Base-by-base conservation (phyloP, 306 rosid genomes). In the Myrica gale region DNA sequence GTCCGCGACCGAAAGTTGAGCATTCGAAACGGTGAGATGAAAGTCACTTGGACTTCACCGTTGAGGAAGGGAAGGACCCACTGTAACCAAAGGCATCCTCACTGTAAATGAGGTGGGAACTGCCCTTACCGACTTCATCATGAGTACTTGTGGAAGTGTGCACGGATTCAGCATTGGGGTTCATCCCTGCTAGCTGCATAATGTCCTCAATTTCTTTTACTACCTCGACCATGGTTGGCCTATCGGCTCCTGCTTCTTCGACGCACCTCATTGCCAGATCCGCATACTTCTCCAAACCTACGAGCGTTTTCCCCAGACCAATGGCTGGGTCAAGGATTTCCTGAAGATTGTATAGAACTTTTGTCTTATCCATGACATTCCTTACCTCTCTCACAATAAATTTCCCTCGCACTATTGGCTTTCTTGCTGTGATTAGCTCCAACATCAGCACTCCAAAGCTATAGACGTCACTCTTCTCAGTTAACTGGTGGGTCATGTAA, bases 361-460 rank as follows among this genome's bases (percentile, higher is more conserved):
- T 71, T 11, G 68, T 69, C 43, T 53, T 74, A 20, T 76, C 85
- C 75, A 76, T 79, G 47, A 74, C 73, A 19, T 6, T 15, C 39
- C 55, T 45, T 41, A 84, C 82, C 71, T 76, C 84, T 61, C 81
- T 78, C 70, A 74, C 90, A 0, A 87, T 74, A 12, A 71, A 67
- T 51, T 76, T 74, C 39, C 90, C 88, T 44, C 8, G 71, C 68
- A 79, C 80, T 20, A 87, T 82, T 15, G 86, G 85, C 48, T 39
- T 73, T 60, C n/a, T 84, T 5, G 86, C 81, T 12, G 88, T 84
- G 10, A 84, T 69, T 45, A 82, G 52, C 72, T 87, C 90, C 48
- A 84, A 54, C 85, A 84, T 71, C 41, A 87, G 54, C n/a, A 87
- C 90, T 26, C 88, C 86, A 56, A 79, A 87, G 53, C 85, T 77